Percentiles rank a stretch among this genome's conserved stretches.
phyloP scores from a whole-genome alignment of 495 filamentous ascomycete genomes.

The Penicilliopsis zonata region DNA sequence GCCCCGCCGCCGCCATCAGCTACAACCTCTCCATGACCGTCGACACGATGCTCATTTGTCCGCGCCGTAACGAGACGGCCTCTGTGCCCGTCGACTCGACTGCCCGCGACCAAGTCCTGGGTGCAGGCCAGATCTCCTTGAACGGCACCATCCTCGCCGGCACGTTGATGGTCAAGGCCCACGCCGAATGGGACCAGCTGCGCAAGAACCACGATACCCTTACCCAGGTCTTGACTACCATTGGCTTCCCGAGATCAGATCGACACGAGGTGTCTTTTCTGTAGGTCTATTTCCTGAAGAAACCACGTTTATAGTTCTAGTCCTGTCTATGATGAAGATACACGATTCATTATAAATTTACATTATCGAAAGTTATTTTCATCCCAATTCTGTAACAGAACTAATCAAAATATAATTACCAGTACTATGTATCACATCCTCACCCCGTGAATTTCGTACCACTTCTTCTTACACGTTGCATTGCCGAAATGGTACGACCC shows the following conservation, averaged over 20 bases:
- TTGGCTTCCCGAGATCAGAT: conserved; percentile 43
- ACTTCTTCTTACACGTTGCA: conserved; percentile 82
- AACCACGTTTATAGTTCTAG: too few species aligned
- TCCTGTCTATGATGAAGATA: neutral
- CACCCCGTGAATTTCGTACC: conserved; percentile 24
- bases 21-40: conserved; percentile 75
- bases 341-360: neutral
- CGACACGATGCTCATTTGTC: conserved; percentile 54
- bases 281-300: too few species aligned
- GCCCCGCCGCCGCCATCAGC: conserved; percentile 46
- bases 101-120: conserved; percentile 18
- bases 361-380: too few species aligned
- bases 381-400: too few species aligned
- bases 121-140: conserved; percentile 47
- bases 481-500: conserved; percentile 79
- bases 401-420: neutral
- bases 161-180: conserved; percentile 66
- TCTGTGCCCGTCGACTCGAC: conserved; percentile 17
- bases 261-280: conserved; percentile 9
- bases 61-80: conserved; percentile 37
- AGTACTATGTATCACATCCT: conserved; percentile 6
- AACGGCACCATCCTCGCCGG: conserved; percentile 77
- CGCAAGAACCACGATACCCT: conserved; percentile 36
- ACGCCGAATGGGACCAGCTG: conserved; percentile 58
- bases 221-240: conserved; percentile 39